Conservation (phyloP, 805 yeast species). For the Pichia manshurica region DNA sequence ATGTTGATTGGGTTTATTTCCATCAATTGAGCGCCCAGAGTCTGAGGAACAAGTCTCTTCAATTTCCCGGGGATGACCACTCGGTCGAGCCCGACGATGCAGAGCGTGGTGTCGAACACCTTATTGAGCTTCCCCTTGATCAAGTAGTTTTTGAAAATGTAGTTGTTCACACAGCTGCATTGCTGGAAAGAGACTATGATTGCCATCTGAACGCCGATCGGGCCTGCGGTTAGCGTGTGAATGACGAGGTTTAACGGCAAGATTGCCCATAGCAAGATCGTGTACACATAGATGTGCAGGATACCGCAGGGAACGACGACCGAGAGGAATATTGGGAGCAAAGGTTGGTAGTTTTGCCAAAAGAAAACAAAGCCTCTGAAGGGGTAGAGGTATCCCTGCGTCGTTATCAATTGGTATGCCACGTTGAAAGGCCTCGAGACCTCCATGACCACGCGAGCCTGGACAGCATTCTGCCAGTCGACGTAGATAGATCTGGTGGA, state of each 20-base stretch:
- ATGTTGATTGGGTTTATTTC: conserved; percentile 11
- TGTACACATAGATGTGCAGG: conserved; percentile 19
- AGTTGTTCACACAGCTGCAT: conserved; percentile 21
- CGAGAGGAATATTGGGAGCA: conserved; percentile 26
- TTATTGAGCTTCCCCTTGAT: conserved; percentile 23
- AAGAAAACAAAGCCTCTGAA: conserved; percentile 25
- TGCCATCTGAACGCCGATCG: conserved; percentile 25
- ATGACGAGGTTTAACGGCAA: conserved; percentile 23
- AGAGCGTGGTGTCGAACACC: conserved; percentile 26
- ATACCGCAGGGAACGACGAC: conserved; percentile 22
- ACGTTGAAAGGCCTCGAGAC: conserved; percentile 20
- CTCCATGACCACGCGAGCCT: conserved; percentile 19
- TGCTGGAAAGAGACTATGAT: conserved; percentile 23
- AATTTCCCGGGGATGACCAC: conserved; percentile 32
- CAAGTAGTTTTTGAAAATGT: conserved; percentile 22
- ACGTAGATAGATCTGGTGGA: not conserved
- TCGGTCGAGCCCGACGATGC: conserved; percentile 23
- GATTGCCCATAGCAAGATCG: conserved; percentile 17
- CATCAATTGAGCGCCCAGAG: conserved; percentile 21
- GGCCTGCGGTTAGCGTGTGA: conserved; percentile 22
- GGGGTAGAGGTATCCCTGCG: conserved; percentile 20
- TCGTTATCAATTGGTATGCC: conserved; percentile 13
- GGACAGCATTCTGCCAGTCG: conserved; percentile 14
- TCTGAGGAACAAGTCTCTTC: conserved; percentile 25
- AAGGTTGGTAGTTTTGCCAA: conserved; percentile 17